phyloP scores from a whole-genome alignment of 2,329 filamentous ascomycete species.

The Clarireedia hainanense region DNA sequence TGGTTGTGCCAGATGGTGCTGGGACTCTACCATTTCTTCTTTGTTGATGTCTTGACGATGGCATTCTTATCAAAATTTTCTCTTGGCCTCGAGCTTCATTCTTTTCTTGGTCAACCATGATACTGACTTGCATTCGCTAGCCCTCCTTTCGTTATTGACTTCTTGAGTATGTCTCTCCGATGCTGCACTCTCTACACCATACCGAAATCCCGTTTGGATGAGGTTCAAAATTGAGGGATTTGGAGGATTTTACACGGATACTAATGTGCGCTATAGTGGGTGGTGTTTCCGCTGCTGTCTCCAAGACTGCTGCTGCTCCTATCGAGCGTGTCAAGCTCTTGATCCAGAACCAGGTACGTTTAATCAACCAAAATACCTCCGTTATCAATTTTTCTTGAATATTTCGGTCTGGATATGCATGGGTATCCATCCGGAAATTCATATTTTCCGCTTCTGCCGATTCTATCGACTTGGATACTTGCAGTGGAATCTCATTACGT shows the following conservation, averaged over 20 bases:
- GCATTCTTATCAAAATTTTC: constrained; percentile 16
- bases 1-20: neutral
- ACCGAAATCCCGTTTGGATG: constrained; percentile 10
- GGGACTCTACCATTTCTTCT: neutral
- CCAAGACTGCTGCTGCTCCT: constrained; percentile 98
- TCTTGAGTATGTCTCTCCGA: constrained; percentile 76
- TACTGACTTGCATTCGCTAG: constrained; percentile 34
- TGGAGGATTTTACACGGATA: neutral
- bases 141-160: constrained; percentile 89
- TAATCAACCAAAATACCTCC: neutral
- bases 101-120: constrained; percentile 7
- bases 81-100: neutral
- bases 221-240: constrained; percentile 5
- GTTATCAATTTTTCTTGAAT: constrained; percentile 6
- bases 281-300: constrained; percentile 99
- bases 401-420: constrained; percentile 14
- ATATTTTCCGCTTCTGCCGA: neutral
- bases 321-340: constrained; percentile 99
- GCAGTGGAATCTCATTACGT: neutral
- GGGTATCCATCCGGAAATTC: neutral
- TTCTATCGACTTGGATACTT: neutral
- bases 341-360: constrained; percentile 98
- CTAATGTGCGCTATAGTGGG: constrained; percentile 61
- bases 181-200: constrained; percentile 6
- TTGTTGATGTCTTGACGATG: constrained; percentile 11